Evolutionary conservation across 805 yeast genomes (phyloP).

Genomic region (Scheffersomyces coipomensis): DNA sequence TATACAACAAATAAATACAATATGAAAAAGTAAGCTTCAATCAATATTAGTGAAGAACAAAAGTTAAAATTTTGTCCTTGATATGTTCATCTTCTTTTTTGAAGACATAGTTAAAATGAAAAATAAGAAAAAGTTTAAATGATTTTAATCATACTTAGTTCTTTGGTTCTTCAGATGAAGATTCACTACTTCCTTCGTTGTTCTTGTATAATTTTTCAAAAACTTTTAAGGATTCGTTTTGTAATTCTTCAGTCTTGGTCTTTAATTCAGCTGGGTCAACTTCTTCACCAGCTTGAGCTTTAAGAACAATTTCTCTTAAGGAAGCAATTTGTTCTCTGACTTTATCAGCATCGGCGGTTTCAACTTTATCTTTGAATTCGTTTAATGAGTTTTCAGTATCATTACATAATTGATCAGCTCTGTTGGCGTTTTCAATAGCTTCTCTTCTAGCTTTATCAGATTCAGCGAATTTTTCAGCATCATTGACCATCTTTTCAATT

Average conservation of each 20-base stretch:
- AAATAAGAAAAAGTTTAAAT: too few species aligned
- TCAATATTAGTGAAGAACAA: background rate
- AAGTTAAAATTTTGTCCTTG: too few species aligned
- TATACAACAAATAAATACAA: slow-evolving; percentile 1
- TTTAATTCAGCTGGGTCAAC: slow-evolving; percentile 64
- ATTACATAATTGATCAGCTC: slow-evolving; percentile 72
- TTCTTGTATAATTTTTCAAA: slow-evolving; percentile 61
- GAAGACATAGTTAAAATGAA: too few species aligned
- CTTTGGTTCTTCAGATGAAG: slow-evolving; percentile 24
- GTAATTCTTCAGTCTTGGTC: slow-evolving; percentile 73
- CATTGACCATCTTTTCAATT: slow-evolving; percentile 87
- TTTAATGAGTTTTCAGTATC: slow-evolving; percentile 49
- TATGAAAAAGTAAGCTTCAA: background rate
- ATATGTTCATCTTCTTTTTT: too few species aligned
- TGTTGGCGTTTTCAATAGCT: slow-evolving; percentile 82
- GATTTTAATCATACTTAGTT: slow-evolving; percentile 18
- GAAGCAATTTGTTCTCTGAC: slow-evolving; percentile 51
- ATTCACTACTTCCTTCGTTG: slow-evolving; percentile 15
- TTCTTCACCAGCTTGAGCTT: slow-evolving; percentile 63
- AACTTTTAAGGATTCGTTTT: slow-evolving; percentile 70
- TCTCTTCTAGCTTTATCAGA: slow-evolving; percentile 85
- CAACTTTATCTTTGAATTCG: slow-evolving; percentile 47
- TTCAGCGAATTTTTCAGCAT: slow-evolving; percentile 86
- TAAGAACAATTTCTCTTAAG: slow-evolving; percentile 64
- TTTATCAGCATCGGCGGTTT: slow-evolving; percentile 46